Conservation (phyloP, 2,329 filamentous ascomycete species). For the Didymella pinodella region DNA sequence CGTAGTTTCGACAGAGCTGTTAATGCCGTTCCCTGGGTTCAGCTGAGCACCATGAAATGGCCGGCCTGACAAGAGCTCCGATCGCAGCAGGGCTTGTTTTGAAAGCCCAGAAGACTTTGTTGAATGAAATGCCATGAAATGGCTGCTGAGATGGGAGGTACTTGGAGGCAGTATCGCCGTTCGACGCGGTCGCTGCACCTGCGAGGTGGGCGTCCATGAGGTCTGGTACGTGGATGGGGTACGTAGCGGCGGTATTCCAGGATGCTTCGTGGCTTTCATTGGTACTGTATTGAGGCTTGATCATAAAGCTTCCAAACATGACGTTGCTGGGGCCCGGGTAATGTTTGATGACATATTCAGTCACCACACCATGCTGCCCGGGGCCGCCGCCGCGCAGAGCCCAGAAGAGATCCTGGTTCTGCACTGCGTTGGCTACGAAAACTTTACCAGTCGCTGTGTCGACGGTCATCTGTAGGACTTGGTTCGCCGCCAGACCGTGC, state of each 20-base stretch:
- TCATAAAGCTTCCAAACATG: conserved; percentile 6
- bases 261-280: conserved; percentile 14
- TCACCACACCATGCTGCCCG: conserved; percentile 27
- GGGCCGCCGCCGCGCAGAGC: conserved; percentile 5
- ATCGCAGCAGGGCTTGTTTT: conserved; percentile 30
- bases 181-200: conserved; percentile 30
- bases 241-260: conserved; percentile 35
- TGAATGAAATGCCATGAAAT: conserved; percentile 23
- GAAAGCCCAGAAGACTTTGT: conserved; percentile 30
- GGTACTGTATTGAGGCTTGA: background rate
- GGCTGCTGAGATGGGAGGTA: background rate
- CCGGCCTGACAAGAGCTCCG: conserved; percentile 25
- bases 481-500: too few species aligned
- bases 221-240: conserved; percentile 31
- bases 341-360: conserved; percentile 26
- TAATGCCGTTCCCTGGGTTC: conserved; percentile 8
- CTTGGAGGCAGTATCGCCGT: conserved; percentile 3
- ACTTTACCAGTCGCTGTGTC: too few species aligned
- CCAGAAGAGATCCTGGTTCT: too few species aligned
- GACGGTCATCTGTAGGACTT: too few species aligned
- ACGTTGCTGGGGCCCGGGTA: conserved; percentile 25
- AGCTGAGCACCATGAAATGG: conserved; percentile 12
- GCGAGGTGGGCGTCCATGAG: conserved; percentile 42
- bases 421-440: too few species aligned
- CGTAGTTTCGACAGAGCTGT: conserved; percentile 13